Evolutionary conservation across 208 protist species (phyloP), one percentile per base, ranked within the genome.

Genomic region (Leishmania guyanensis): DNA sequence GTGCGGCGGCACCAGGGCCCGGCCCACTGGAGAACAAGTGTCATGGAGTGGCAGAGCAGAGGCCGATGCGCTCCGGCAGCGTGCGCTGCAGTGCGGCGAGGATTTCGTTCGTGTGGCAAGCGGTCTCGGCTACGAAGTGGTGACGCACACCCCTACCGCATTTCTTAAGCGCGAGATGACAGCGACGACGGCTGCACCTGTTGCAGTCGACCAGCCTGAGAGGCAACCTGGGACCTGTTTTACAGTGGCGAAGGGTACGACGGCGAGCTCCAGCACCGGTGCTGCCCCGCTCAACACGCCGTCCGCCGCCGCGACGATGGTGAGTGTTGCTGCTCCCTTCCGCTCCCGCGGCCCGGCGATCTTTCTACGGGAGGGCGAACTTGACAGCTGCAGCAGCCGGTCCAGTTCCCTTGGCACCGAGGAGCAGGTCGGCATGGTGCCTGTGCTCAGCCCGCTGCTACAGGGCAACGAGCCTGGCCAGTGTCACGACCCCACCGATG

Each of bases 71-170:
- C 77, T 92, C n/a, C 86, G 84, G 53, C 86, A 90, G 79, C 80
- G 88, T 12, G 86, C 88, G 12, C 71, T 82, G 62, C 82, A 85
- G 64, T 84, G 83, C 43, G 81, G 78, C n/a, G 82, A 81, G 17
- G 84, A 90, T 64, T 76, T 92, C 22, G 80, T 84, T 4, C 79
- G 81, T 12, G 75, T 90, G 70, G 88, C 88, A 64, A 89, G 85
- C 62, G 86, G 77, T 6, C 82, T 92, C 22, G 88, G 88, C 65
- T 88, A 86, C 73, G 84, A 89, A 85, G 88, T 92, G 66, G 88
- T 91, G 22, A 51, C 81, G 3, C 86, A 82, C 43, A 77, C 82
- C 1, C 84, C 83, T 26, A 79, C 73, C 0, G 83, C 70, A 2
- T 79, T 81, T 53, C 29, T 79, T 33, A 85, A 70, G 64, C 62